These are phyloP conservation scores for Geotrichum klebahnii DNA, from an alignment of 1,139 yeast species.

Conservation along the genomic window DNA sequence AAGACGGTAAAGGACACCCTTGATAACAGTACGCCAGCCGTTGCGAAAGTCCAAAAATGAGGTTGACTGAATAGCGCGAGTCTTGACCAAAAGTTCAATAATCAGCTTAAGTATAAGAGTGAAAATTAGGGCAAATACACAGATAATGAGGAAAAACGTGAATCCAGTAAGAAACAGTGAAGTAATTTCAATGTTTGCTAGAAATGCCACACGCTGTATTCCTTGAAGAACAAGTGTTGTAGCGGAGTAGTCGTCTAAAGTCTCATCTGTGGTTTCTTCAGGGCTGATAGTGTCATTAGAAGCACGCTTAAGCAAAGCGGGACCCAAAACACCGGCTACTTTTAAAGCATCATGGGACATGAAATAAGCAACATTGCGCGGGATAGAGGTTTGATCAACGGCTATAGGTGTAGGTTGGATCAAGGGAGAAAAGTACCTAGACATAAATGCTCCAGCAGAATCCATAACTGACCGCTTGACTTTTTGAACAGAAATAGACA, in stretches of 20 bases:
- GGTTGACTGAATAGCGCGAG: constrained; percentile 53
- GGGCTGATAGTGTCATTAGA: constrained; percentile 32
- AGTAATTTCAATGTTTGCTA: constrained; percentile 81
- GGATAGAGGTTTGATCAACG: constrained; percentile 1
- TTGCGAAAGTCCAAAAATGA: constrained; percentile 73
- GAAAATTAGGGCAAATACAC: constrained; percentile 62
- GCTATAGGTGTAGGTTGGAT: background rate
- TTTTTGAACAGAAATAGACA: constrained; percentile 49
- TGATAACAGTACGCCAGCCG: constrained; percentile 74
- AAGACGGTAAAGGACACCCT: constrained; percentile 83
- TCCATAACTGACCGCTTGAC: constrained; percentile 13
- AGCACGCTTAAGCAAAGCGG: background rate
- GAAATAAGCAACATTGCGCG: constrained; percentile 21
- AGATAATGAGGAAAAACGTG: constrained; percentile 76
- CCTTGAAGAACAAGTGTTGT: constrained; percentile 83
- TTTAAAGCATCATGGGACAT: constrained; percentile 16
- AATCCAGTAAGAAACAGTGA: constrained; percentile 82
- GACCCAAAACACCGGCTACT: constrained; percentile 3
- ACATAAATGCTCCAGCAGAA: background rate
- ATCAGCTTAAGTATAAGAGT: constrained; percentile 69
- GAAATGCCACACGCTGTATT: constrained; percentile 81
- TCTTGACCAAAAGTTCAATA: constrained; percentile 62
- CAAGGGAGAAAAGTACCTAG: constrained; percentile 12
- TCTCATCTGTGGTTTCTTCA: constrained; percentile 62
- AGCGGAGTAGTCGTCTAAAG: constrained; percentile 49